Base-by-base conservation (phyloP, 2,329 filamentous ascomycete genomes). In the Ophiostoma populinum region DNA sequence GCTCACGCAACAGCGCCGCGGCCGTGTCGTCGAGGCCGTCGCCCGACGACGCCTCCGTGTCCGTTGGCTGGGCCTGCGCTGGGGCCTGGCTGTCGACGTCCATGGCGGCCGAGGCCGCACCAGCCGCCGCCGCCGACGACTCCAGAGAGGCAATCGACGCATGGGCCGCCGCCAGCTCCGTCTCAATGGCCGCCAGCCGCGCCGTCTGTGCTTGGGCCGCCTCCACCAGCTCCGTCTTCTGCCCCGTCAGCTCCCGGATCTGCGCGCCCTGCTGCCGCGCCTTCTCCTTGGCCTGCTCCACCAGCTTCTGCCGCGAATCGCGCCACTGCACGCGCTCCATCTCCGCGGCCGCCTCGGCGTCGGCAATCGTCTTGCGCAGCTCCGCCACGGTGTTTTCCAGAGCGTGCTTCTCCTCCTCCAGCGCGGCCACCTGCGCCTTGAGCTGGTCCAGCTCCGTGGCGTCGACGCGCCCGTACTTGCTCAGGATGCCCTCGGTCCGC, bases 381-480 rank as follows among this genome's bases (percentile, higher is more conserved):
- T 65, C 58, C 24, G 59, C 50, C 39, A 66, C 63, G 5, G 57
- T 56, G 40, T 59, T 53, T 47, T 62, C 67, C 30, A 72, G 53
- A 3, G 61, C 46, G 44, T 79, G 66, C 7, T 75, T 67, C 49
- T 86, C 78, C 20, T 62, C 58, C 50, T 82, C 66, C 9, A 86
- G 57, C 2, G 58, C 59, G 6, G 71, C 59, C 35, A 94, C 70
- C 40, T 76, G 75, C 49, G 80, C 73, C 59, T 90, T 93, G 39
- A 98, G 67, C 40, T 79, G 75, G 47, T 95, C 87, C 51, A 94
- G 70, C 50, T 95, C 87, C 3, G 81, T 82, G 28, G 90, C 87
- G 50, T 98, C 90, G 35, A 92, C 82, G 37, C 87, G 81, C 46
- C 93, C 86, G 50, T 95, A 94, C 52, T 93, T 94, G 45, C 83